Evolutionary conservation across 2,329 filamentous ascomycete species (phyloP), one percentile per base, ranked within the genome.

Genomic region (Fusarium kyushuense): DNA sequence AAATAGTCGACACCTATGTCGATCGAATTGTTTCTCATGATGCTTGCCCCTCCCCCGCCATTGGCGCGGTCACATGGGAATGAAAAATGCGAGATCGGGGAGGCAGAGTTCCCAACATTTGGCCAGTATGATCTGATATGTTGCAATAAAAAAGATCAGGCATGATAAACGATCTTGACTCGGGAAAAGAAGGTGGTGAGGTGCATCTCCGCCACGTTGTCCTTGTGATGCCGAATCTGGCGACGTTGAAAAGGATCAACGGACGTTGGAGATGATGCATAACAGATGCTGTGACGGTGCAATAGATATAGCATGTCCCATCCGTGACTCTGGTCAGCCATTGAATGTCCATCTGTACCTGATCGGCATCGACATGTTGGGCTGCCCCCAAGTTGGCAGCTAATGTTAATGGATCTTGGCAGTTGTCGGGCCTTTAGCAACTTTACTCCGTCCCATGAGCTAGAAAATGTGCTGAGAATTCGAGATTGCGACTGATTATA

Each of bases 41-140:
- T 71, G 32, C 70, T 65, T 35, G 42, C 70, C 67, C 65, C 70
- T 72, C 69, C 71, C 70, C 71, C 71, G 63, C 71, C 56, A 72
- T 70, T 8, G 27, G 65, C 58, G 67, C 57, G 57, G 60, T 73
- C 69, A 70, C 69, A 73, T 72, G 67, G 64, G 63, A 69, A 49
- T 54, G 58, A 63, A 68, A 64, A 61, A 63, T 69, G 67, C 71
- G 64, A 72, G 56, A 53, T 51, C 54, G 51, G 54, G 52, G 58
- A 61, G 41, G 55, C 42, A 47, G 16, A 56, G 63, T 59, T 67
- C 60, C 43, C 52, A 21, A 35, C 38, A 65, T 49, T 32, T 62
- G 35, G 29, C 42, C 38, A 49, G 36, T 42, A 56, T 59, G 49
- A 33, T 52, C 58, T 56, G 46, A 55, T 45, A 46, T 35, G 48